A percentile compares a stretch with the other conserved stretches of the same genome.
phyloP scores from a whole-genome alignment of 768 basidiomycete genomes.

The Suillus occidentalis region DNA sequence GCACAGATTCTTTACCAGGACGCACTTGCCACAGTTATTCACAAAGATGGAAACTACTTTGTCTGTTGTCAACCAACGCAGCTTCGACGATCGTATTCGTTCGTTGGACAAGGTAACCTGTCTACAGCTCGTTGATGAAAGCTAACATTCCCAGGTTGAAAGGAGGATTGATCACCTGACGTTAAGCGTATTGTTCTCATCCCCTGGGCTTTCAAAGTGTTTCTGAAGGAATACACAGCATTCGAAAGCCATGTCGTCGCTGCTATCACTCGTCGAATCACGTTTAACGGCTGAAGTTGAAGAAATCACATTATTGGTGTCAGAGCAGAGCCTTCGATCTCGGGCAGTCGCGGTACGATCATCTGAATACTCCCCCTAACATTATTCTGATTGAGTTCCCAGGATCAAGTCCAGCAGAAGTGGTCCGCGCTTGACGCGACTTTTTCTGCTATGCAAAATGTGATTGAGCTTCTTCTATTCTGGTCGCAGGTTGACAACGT shows the following conservation, averaged over 20 bases:
- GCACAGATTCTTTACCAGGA: constrained; percentile 1
- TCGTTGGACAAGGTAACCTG: constrained; percentile 24
- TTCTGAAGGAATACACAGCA: constrained; percentile 19
- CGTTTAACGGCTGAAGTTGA: constrained; percentile 1
- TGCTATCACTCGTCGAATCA: constrained; percentile 3
- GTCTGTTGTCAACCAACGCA: constrained; percentile 20
- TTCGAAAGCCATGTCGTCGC: constrained; percentile 25
- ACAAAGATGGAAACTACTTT: constrained; percentile 21
- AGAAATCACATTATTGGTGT: not conserved
- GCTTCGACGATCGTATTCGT: constrained; percentile 20
- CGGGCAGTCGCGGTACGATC: constrained; percentile 19
- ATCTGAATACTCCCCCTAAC: constrained; percentile 1
- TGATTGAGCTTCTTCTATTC: constrained; percentile 14
- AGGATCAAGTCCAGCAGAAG: constrained; percentile 32
- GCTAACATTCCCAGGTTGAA: constrained; percentile 23
- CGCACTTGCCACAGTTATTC: constrained; percentile 22
- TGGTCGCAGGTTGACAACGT: constrained; percentile 21
- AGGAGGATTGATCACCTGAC: constrained; percentile 23
- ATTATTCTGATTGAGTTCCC: constrained; percentile 12
- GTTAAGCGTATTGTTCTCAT: constrained; percentile 21
- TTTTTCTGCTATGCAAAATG: constrained; percentile 31
- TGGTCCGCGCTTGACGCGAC: constrained; percentile 26
- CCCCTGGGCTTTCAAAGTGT: constrained; percentile 2
- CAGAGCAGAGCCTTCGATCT: constrained; percentile 1
- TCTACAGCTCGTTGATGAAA: not conserved